phyloP scores from a whole-genome alignment of 2,329 filamentous ascomycete species.

The Colletotrichum aenigma region DNA sequence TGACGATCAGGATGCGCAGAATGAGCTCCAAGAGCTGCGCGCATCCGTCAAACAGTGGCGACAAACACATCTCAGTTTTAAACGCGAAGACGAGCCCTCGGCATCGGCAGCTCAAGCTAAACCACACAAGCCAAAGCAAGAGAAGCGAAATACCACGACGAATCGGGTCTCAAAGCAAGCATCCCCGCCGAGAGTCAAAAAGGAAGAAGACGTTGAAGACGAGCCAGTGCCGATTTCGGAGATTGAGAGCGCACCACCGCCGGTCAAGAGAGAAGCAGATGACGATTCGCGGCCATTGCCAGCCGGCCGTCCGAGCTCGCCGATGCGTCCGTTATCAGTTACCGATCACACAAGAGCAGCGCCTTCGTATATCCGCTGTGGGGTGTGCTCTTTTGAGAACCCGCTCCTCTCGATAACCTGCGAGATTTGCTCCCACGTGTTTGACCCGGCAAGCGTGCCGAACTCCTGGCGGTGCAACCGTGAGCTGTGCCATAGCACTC shows the following conservation, averaged over 20 bases:
- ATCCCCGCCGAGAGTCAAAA: background rate
- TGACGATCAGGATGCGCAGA: constrained; percentile 59
- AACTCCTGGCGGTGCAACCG: constrained; percentile 69
- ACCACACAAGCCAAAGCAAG: background rate
- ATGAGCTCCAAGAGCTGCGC: constrained; percentile 72
- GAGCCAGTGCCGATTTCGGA: background rate
- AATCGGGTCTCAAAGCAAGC: background rate
- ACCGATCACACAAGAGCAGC: background rate
- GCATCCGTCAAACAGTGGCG: constrained; percentile 34
- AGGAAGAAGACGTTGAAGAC: background rate
- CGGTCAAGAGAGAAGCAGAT: background rate
- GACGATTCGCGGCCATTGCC: background rate
- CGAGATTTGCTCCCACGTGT: constrained; percentile 71
- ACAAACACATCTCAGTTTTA: constrained; percentile 14
- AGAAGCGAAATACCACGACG: background rate
- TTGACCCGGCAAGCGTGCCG: constrained; percentile 57
- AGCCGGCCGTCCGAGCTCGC: background rate
- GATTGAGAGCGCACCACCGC: background rate
- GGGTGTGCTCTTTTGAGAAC: constrained; percentile 74
- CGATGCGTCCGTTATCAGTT: background rate
- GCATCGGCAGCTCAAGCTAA: background rate
- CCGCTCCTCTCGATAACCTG: constrained; percentile 61
- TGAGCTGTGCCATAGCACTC: constrained; percentile 55
- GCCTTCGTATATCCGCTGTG: constrained; percentile 42
- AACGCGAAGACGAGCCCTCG: background rate